Conservation (phyloP, 805 yeast genomes). For the Yamadazyma phyllophila region DNA sequence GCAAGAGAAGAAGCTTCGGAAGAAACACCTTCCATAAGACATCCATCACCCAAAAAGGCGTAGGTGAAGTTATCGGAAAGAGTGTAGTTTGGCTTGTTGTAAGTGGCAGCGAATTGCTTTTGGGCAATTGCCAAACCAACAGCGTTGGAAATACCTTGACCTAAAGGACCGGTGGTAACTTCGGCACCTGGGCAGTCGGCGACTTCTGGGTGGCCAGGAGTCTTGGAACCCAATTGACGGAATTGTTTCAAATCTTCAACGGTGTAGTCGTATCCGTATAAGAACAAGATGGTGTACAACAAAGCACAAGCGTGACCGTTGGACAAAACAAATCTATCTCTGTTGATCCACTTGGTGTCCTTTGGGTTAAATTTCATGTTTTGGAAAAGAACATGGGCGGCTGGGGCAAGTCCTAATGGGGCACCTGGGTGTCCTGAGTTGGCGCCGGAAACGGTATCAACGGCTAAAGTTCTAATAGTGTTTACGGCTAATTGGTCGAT, state of each 20-base stretch:
- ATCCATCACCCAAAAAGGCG: slow-evolving; percentile 90
- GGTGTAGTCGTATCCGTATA: slow-evolving; percentile 76
- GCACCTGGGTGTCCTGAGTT: slow-evolving; percentile 99
- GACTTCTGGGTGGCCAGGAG: slow-evolving; percentile 97
- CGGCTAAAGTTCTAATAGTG: slow-evolving; percentile 87
- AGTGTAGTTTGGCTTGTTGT: slow-evolving; percentile 80
- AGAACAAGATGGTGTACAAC: slow-evolving; percentile 77
- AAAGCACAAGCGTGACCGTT: slow-evolving; percentile 97
- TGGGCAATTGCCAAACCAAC: slow-evolving; percentile 96
- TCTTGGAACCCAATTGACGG: slow-evolving; percentile 84
- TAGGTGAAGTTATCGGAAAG: slow-evolving; percentile 76
- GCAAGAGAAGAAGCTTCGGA: slow-evolving; percentile 92
- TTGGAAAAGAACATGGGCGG: slow-evolving; percentile 83
- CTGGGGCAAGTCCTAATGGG: slow-evolving; percentile 95
- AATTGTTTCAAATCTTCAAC: slow-evolving; percentile 85
- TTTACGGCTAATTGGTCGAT: slow-evolving; percentile 73
- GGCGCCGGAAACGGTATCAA: slow-evolving; percentile 82
- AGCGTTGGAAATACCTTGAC: slow-evolving; percentile 95
- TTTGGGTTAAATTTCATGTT: slow-evolving; percentile 84
- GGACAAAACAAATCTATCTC: slow-evolving; percentile 92
- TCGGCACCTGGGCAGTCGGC: slow-evolving; percentile 84
- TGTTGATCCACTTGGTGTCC: slow-evolving; percentile 87
- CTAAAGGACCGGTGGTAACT: slow-evolving; percentile 97
- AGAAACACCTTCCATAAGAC: slow-evolving; percentile 96
- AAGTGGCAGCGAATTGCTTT: slow-evolving; percentile 84